phyloP scores from a whole-genome alignment of 768 basidiomycete genomes.

The Mycena amicta region DNA sequence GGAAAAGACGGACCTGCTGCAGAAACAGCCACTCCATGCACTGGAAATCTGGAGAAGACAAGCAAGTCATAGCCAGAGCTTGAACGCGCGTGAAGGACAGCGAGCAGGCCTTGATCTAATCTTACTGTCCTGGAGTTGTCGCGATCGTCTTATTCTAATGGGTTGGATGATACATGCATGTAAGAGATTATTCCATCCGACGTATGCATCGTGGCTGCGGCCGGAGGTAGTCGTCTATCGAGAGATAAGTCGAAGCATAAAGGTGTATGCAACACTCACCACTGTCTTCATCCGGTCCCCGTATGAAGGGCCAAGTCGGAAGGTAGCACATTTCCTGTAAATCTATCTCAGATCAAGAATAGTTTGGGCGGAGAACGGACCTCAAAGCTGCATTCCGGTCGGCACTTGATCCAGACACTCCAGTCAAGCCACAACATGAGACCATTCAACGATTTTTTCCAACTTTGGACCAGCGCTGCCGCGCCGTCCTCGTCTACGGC shows the following conservation, averaged over 20 bases:
- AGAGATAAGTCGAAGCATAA: no score
- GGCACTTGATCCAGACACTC: constrained; percentile 28
- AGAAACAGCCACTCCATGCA: background rate
- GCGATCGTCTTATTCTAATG: no score
- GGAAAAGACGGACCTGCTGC: background rate
- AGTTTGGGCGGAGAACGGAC: constrained; percentile 8
- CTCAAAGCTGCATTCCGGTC: constrained; percentile 25
- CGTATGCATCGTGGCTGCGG: background rate
- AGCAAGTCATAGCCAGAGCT: background rate
- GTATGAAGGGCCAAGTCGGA: constrained; percentile 24
- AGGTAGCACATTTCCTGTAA: constrained; percentile 28
- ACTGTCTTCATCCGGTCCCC: constrained; percentile 1
- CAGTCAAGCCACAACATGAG: constrained; percentile 29
- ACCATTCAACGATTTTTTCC: constrained; percentile 9
- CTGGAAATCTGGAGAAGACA: background rate
- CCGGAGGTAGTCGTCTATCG: background rate
- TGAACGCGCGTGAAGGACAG: no score
- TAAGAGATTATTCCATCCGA: background rate
- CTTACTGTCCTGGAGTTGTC: no score
- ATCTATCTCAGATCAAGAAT: background rate
- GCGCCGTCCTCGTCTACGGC: constrained; percentile 12
- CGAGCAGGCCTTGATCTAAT: no score
- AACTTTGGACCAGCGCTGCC: constrained; percentile 4
- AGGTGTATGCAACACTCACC: no score
- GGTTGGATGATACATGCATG: no score